These are phyloP conservation scores for Candida silvatica DNA, from an alignment of 805 yeast genomes.

Conservation along the genomic window DNA sequence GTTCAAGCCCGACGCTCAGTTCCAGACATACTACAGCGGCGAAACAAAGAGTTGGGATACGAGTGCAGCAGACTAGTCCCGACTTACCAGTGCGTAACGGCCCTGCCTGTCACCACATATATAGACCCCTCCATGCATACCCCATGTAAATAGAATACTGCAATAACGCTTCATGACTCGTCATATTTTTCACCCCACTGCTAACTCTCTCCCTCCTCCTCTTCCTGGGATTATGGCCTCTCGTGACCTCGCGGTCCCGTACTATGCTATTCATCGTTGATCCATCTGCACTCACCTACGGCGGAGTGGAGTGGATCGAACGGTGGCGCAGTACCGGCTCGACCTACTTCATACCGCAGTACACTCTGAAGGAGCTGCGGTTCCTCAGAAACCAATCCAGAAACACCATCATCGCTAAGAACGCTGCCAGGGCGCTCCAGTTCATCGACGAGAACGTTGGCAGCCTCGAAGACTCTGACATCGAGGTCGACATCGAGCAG, in stretches of 20 bases:
- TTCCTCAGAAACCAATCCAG: conserved; percentile 45
- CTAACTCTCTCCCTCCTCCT: too few relatives aligned
- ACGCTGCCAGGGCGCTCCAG: conserved; percentile 56
- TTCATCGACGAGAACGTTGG: conserved; percentile 39
- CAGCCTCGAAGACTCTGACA: conserved; percentile 5
- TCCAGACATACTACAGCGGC: too few relatives aligned
- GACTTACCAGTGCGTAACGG: too few relatives aligned
- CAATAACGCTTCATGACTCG: too few relatives aligned
- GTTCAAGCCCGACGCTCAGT: conserved; percentile 49
- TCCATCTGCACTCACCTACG: conserved; percentile 52
- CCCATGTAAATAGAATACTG: too few relatives aligned
- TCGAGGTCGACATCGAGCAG: not conserved
- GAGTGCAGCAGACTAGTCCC: too few relatives aligned
- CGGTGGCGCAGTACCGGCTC: conserved; percentile 43
- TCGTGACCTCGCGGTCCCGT: too few relatives aligned
- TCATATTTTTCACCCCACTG: not conserved
- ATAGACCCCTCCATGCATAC: too few relatives aligned
- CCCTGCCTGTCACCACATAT: too few relatives aligned
- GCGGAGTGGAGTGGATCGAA: conserved; percentile 61
- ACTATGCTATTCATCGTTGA: too few relatives aligned
- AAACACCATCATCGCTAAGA: conserved; percentile 44
- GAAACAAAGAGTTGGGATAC: too few relatives aligned
- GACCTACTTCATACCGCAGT: conserved; percentile 42
- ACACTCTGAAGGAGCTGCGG: conserved; percentile 53
- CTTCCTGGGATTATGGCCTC: too few relatives aligned